Conservation (phyloP, 1,284 basidiomycete species). For the Malassezia sympodialis region DNA sequence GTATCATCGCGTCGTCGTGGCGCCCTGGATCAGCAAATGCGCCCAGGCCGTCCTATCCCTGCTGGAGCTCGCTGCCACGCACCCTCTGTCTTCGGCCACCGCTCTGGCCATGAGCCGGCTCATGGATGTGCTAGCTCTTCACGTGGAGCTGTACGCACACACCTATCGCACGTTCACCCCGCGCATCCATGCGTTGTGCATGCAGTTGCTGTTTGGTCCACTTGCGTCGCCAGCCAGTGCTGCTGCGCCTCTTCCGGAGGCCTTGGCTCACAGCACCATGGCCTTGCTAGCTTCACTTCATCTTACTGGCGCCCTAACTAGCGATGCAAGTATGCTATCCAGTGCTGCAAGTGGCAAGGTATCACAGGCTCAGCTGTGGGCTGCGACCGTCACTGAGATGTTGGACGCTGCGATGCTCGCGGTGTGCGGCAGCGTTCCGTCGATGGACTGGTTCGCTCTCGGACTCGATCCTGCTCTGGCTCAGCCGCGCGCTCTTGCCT, state of each 20-base stretch:
- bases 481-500: constrained; percentile 1
- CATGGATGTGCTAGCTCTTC: constrained; percentile 14
- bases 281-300: constrained; percentile 24
- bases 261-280: constrained; percentile 17
- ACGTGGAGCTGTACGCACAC: constrained; percentile 21
- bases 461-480: constrained; percentile 1
- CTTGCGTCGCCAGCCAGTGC: background rate
- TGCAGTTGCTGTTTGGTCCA: constrained; percentile 20
- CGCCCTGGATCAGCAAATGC: constrained; percentile 23
- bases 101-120: background rate
- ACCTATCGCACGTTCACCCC: constrained; percentile 25
- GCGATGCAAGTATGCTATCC: background rate
- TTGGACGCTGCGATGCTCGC: constrained; percentile 19
- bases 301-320: constrained; percentile 25
- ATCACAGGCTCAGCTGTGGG: constrained; percentile 32
- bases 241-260: constrained; percentile 6
- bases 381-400: constrained; percentile 19
- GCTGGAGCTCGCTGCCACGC: background rate
- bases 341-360: constrained; percentile 20
- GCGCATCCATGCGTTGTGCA: constrained; percentile 21
- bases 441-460: constrained; percentile 8
- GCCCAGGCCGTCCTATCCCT: background rate
- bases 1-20: constrained; percentile 28
- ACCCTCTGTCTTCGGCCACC: background rate
- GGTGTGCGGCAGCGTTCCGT: constrained; percentile 18